Evolutionary conservation across 2,329 filamentous ascomycete genomes (phyloP), one percentile per base, ranked within the genome.

Genomic region (Fusarium gaditjirri): DNA sequence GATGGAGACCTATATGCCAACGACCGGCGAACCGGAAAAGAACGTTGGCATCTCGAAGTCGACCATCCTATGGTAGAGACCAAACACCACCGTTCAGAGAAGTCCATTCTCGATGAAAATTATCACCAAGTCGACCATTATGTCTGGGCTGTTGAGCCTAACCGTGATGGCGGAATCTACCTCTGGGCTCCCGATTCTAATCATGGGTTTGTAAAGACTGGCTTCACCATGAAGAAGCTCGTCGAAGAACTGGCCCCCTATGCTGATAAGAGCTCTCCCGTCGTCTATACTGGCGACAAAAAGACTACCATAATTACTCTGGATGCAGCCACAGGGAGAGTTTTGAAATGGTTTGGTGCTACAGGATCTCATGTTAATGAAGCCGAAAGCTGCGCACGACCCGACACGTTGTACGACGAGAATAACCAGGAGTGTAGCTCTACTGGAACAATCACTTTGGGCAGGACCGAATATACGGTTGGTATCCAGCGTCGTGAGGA

Each of bases 121-220:
- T 87, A 88, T 76, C 85, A 87, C 50, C 83, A 90, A 29, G 91
- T 96, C 74, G 94, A 97, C 77, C 93, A 97, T 77, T 96, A 94
- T 77, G 86, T 97, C 50, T 99, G 96, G 94, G 95, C 97, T 61
- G 93, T 99, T 59, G 96, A 98, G 81, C 96, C 96, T 19, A 95
- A 89, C 73, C 90, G 92, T 73, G 93, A 97, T 80, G 96, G 96
- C 8, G 91, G 90, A 76, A 88, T 99, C 43, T 98, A 96, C 78
- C 89, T 97, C 56, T 96, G 96, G 86, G 90, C 91, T 29, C 94
- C 94, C 3, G 85, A 86, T 52, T 77, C 86, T 70, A 81, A 87
- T 76, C 79, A 86, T 69, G 88, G 90, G 38, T 85, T 95, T 62
- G 86, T 91, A 77, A 88, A 87, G 71, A 90, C 93, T 27, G 89